Conservation (phyloP, 2,329 filamentous ascomycete species). For the Tolypocladium tropicale region DNA sequence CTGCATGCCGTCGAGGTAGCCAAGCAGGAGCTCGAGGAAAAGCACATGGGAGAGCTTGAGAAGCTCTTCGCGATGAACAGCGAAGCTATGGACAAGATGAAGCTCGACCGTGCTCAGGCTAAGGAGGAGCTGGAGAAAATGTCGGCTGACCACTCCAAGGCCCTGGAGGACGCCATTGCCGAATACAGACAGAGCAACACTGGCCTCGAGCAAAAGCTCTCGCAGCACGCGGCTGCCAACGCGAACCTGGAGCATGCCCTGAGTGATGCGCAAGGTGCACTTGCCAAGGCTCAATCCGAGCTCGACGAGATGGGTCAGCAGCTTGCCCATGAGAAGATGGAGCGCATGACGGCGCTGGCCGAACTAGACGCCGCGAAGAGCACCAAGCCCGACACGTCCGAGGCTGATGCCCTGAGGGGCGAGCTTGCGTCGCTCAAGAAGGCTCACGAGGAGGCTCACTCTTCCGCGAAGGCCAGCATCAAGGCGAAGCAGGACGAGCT, state of each 20-base stretch:
- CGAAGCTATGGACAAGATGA: conserved; percentile 29
- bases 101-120: conserved; percentile 24
- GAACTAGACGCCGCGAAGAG: conserved; percentile 49
- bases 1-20: conserved; percentile 33
- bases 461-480: conserved; percentile 19
- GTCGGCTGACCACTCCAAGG: conserved; percentile 24
- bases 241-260: conserved; percentile 25
- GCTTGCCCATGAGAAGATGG: conserved; percentile 50
- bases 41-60: conserved; percentile 36
- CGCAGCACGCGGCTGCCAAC: conserved; percentile 24
- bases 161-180: conserved; percentile 28
- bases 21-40: conserved; percentile 33
- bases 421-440: conserved; percentile 40
- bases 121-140: conserved; percentile 34
- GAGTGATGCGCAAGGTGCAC: conserved; percentile 27
- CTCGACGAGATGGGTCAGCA: conserved; percentile 38
- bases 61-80: conserved; percentile 32
- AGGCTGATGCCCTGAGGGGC: conserved; percentile 38
- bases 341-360: conserved; percentile 47
- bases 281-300: conserved; percentile 37
- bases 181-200: conserved; percentile 24
- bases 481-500: conserved; percentile 25
- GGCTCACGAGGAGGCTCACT: conserved; percentile 32
- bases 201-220: conserved; percentile 23
- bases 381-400: conserved; percentile 45